Evolutionary conservation across 2,329 filamentous ascomycete genomes (phyloP).

Genomic region (Fusarium denticulatum): DNA sequence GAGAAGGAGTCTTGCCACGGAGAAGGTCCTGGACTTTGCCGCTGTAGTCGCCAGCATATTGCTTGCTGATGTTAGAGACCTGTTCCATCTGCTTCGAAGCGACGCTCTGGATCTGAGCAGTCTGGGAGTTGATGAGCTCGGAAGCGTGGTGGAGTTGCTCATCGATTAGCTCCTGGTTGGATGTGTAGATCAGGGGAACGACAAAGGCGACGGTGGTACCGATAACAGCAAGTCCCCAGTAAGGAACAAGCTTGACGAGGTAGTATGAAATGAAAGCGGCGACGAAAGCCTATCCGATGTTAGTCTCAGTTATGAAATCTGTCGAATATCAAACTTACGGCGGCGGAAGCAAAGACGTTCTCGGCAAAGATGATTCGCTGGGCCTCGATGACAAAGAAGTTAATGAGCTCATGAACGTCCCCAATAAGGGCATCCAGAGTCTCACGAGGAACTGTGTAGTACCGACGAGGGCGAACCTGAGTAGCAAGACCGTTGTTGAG

Average conservation of each 20-base stretch:
- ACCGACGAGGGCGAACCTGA: slow-evolving; percentile 73
- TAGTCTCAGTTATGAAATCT: slow-evolving; percentile 21
- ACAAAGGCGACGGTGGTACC: slow-evolving; percentile 69
- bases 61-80: slow-evolving; percentile 71
- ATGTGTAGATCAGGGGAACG: slow-evolving; percentile 70
- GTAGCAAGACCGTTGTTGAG: slow-evolving; percentile 71
- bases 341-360: slow-evolving; percentile 68
- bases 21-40: slow-evolving; percentile 74
- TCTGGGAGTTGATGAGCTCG: slow-evolving; percentile 69
- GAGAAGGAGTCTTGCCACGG: slow-evolving; percentile 58
- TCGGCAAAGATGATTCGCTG: slow-evolving; percentile 76
- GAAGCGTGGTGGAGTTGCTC: slow-evolving; percentile 67
- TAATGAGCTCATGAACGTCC: slow-evolving; percentile 74
- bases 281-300: slow-evolving; percentile 61
- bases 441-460: slow-evolving; percentile 72
- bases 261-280: slow-evolving; percentile 73
- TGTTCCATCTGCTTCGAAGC: slow-evolving; percentile 72
- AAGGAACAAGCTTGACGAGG: slow-evolving; percentile 74
- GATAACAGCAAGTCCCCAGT: slow-evolving; percentile 74
- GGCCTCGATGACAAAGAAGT: slow-evolving; percentile 77
- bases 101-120: slow-evolving; percentile 68
- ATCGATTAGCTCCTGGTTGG: slow-evolving; percentile 77
- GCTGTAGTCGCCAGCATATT: slow-evolving; percentile 74
- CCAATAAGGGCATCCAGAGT: slow-evolving; percentile 69
- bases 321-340: slow-evolving; percentile 58